phyloP scores from a whole-genome alignment of 257 asterid genomes.

The Solanum appendiculatum region DNA sequence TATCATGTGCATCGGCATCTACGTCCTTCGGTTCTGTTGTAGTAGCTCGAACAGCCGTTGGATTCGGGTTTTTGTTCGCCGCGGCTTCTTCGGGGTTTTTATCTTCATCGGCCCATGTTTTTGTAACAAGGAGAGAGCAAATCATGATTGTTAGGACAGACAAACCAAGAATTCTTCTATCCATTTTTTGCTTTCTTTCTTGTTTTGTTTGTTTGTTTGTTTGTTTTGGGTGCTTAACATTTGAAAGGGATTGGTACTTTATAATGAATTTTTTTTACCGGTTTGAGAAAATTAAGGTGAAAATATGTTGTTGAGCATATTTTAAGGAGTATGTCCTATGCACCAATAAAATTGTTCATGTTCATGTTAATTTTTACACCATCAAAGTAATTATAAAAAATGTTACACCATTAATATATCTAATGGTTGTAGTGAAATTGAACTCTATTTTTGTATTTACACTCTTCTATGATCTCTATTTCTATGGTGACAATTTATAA shows the following conservation, averaged over 20 bases:
- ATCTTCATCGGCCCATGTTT: background rate
- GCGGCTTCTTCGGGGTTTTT: background rate
- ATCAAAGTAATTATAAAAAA: background rate
- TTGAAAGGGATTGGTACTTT: background rate
- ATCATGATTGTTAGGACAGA: background rate
- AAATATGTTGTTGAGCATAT: background rate
- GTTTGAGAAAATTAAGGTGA: background rate
- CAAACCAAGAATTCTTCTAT: background rate
- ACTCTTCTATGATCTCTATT: background rate
- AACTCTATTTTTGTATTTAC: background rate
- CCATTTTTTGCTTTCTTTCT: background rate
- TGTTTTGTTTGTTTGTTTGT: background rate
- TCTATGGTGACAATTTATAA: background rate
- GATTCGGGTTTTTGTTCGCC: background rate
- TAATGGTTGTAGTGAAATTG: background rate
- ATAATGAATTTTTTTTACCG: background rate
- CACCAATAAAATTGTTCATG: background rate
- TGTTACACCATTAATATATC: background rate
- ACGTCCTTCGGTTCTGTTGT: background rate
- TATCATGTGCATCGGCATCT: background rate
- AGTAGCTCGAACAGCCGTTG: background rate
- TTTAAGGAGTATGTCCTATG: background rate
- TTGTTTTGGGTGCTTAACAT: background rate
- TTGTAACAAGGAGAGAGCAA: background rate
- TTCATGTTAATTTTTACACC: background rate